These are phyloP conservation scores for Aspergillus homomorphus DNA, from an alignment of 495 filamentous ascomycete genomes.

Conservation along the genomic window DNA sequence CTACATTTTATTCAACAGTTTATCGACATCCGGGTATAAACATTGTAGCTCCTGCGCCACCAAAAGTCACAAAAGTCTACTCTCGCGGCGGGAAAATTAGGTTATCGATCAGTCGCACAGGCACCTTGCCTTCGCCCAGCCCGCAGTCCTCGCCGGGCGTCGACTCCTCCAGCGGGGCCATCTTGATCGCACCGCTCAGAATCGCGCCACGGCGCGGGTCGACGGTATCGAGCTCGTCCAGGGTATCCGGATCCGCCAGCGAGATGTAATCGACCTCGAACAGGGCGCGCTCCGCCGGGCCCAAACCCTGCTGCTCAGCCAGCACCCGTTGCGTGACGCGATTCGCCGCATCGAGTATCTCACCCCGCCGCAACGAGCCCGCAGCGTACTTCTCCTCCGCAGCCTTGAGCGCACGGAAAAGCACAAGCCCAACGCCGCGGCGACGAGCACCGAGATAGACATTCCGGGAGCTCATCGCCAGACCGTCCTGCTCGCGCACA, in stretches of 20 bases:
- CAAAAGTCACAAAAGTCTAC: background rate
- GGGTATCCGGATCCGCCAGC: slow-evolving; percentile 73
- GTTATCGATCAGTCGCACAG: slow-evolving; percentile 93
- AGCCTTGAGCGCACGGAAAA: slow-evolving; percentile 63
- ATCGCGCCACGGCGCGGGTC: slow-evolving; percentile 67
- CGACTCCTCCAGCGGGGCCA: slow-evolving; percentile 73
- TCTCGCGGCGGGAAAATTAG: slow-evolving; percentile 62
- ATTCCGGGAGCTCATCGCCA: slow-evolving; percentile 94
- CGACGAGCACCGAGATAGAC: slow-evolving; percentile 81
- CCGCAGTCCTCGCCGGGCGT: slow-evolving; percentile 64
- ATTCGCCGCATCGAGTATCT: slow-evolving; percentile 66
- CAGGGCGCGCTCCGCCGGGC: slow-evolving; percentile 57
- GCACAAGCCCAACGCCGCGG: slow-evolving; percentile 65
- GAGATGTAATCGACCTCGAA: slow-evolving; percentile 91
- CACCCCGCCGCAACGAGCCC: slow-evolving; percentile 55
- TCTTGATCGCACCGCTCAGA: slow-evolving; percentile 84
- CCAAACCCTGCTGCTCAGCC: slow-evolving; percentile 60
- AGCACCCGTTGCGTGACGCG: slow-evolving; percentile 47
- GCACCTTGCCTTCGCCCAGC: slow-evolving; percentile 63
- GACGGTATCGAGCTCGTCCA: slow-evolving; percentile 75
- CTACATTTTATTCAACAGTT: background rate
- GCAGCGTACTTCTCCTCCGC: slow-evolving; percentile 64
- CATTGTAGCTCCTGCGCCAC: background rate
- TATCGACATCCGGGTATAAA: slow-evolving; percentile 2
- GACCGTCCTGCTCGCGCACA: slow-evolving; percentile 71